Conservation (phyloP, 805 yeast genomes). For the Metschnikowia noctiluminum region DNA sequence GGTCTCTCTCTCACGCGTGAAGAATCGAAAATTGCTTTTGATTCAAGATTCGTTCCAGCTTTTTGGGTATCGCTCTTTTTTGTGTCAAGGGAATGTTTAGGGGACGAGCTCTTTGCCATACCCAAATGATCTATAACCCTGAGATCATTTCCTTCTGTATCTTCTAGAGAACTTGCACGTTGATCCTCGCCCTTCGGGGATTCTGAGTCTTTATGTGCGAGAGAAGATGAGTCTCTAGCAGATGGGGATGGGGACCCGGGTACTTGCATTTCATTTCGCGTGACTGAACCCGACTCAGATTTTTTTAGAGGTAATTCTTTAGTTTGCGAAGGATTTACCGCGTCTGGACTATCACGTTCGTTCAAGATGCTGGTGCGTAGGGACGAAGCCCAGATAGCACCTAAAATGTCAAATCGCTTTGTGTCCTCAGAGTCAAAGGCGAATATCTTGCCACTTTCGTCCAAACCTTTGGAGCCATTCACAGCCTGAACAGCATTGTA, state of each 20-base stretch:
- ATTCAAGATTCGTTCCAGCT: neutral
- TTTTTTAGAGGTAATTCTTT: neutral
- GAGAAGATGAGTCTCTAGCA: neutral
- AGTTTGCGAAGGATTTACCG: neutral
- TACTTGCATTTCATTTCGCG: neutral
- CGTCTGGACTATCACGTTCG: neutral
- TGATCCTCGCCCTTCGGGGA: neutral
- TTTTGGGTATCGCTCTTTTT: no score
- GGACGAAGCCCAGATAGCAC: conserved; percentile 36
- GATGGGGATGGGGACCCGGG: neutral
- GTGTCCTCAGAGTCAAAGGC: conserved; percentile 18
- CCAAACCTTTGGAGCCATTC: conserved; percentile 11
- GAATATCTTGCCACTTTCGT: conserved; percentile 25
- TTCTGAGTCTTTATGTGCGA: neutral
- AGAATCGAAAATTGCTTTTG: conserved; percentile 1
- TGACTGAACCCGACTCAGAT: neutral
- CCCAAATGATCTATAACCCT: neutral
- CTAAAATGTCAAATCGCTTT: conserved; percentile 26
- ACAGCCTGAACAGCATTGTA: conserved; percentile 28
- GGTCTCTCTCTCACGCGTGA: conserved; percentile 11
- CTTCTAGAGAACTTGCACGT: neutral
- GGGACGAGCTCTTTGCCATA: neutral
- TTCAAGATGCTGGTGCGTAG: conserved; percentile 4
- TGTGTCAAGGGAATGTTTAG: neutral
- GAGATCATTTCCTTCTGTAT: neutral